Conservation (phyloP, 2,329 filamentous ascomycete species). For the Chaetomium strumarium region DNA sequence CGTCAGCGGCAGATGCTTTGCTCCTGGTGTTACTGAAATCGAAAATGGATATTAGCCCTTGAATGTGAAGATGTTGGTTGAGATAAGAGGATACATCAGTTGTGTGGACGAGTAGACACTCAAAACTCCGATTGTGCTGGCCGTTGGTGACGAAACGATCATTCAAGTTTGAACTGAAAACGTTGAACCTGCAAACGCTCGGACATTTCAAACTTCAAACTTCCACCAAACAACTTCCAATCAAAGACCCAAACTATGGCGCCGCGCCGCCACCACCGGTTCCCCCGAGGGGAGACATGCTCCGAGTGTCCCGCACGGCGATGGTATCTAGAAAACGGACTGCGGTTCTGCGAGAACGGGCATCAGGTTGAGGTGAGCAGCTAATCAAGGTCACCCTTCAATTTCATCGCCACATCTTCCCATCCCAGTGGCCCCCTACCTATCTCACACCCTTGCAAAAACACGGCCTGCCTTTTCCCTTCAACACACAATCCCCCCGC, state of each 20-base stretch:
- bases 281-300: conserved; percentile 49
- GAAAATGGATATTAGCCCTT: no score
- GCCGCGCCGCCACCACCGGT: conserved; percentile 39
- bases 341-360: conserved; percentile 72
- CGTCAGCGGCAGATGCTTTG: background rate
- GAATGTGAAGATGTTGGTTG: no score
- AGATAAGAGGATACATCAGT: no score
- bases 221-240: background rate
- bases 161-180: no score
- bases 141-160: no score
- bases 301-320: conserved; percentile 63
- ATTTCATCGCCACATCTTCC: background rate
- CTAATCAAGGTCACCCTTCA: background rate
- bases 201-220: background rate
- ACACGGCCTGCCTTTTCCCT: background rate
- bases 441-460: background rate
- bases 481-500: no score
- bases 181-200: background rate
- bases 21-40: no score
- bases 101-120: no score
- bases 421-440: background rate
- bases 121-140: no score
- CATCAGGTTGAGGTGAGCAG: conserved; percentile 66
- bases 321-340: conserved; percentile 70
- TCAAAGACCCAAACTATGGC: conserved; percentile 28